Conservation (phyloP, 106 monocot genomes). For the Iris macrosiphon region DNA sequence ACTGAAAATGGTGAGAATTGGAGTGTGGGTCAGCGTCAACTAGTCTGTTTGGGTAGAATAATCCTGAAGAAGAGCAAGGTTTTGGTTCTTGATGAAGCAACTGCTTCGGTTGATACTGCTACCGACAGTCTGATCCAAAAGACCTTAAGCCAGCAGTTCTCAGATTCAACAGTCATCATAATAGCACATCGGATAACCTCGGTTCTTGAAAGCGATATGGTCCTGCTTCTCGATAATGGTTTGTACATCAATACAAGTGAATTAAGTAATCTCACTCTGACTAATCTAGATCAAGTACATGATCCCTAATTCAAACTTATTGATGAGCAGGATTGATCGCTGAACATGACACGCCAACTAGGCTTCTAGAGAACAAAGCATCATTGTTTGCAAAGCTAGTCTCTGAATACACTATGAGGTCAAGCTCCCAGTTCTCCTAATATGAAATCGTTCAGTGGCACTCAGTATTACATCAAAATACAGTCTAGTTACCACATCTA, state of each 20-base stretch:
- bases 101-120: conserved; percentile 33
- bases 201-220: conserved; percentile 79
- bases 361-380: conserved; percentile 48
- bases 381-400: conserved; percentile 82
- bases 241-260: no score
- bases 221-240: conserved; percentile 86
- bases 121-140: conserved; percentile 37
- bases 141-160: conserved; percentile 33
- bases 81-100: conserved; percentile 89
- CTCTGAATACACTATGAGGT: conserved; percentile 58
- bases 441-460: no score
- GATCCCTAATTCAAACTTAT: conserved; percentile 2
- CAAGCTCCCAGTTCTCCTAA: conserved; percentile 27
- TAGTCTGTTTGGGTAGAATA: conserved; percentile 72
- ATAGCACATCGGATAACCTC: conserved; percentile 95
- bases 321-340: conserved; percentile 40
- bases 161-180: conserved; percentile 64
- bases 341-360: conserved; percentile 54
- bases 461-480: no score
- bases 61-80: conserved; percentile 72
- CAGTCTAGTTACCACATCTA: no score
- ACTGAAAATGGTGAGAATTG: conserved; percentile 91
- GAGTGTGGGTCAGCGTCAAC: conserved; percentile 90
- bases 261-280: no score
- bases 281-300: background rate